These are phyloP conservation scores for Penicillium sp. DNA, from an alignment of 2,329 filamentous ascomycete genomes.

Conservation along the genomic window DNA sequence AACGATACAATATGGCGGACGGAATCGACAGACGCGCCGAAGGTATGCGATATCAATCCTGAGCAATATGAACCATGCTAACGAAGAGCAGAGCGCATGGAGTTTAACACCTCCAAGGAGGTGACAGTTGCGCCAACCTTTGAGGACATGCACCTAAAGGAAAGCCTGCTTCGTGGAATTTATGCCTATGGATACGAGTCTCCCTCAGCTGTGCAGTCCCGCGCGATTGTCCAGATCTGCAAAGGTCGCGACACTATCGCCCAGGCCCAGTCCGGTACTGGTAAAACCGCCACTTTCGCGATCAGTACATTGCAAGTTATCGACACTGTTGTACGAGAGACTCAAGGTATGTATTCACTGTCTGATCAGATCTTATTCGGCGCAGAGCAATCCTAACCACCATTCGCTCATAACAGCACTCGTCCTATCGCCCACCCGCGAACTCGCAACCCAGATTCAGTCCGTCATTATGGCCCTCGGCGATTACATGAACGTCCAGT, in stretches of 20 bases:
- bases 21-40: conserved; percentile 88
- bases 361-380: neutral
- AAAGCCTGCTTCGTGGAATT: conserved; percentile 92
- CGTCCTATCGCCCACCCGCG: conserved; percentile 88
- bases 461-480: conserved; percentile 98
- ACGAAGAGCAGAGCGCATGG: conserved; percentile 69
- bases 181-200: conserved; percentile 99
- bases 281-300: conserved; percentile 94
- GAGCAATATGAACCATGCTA: conserved; percentile 21
- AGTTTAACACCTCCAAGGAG: conserved; percentile 97
- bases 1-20: conserved; percentile 71
- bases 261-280: conserved; percentile 93
- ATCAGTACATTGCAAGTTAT: conserved; percentile 96
- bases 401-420: conserved; percentile 55
- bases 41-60: conserved; percentile 35
- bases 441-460: conserved; percentile 98
- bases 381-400: conserved; percentile 7
- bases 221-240: conserved; percentile 97
- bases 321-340: conserved; percentile 86
- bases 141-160: conserved; percentile 95
- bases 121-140: conserved; percentile 89
- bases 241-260: conserved; percentile 98
- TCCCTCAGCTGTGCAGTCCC: conserved; percentile 93
- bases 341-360: conserved; percentile 55
- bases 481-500: conserved; percentile 99